Conservation (phyloP, 345 rosid species). For the Gossypium australe region DNA sequence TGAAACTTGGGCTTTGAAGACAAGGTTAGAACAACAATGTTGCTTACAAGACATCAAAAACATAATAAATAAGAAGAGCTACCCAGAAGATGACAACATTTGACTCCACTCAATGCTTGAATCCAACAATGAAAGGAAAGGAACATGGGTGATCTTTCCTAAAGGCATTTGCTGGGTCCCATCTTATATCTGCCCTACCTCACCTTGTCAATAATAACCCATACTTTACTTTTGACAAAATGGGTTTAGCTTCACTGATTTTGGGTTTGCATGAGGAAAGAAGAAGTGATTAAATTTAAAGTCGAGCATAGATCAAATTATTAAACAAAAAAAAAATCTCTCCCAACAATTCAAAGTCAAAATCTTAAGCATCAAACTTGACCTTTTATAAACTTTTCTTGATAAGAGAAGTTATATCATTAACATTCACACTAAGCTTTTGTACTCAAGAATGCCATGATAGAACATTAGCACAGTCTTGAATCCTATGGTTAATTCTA, state of each 20-base stretch:
- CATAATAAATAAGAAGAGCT: neutral
- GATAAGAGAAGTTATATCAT: too few species aligned
- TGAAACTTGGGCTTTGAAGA: slow-evolving; percentile 10
- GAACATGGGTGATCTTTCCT: neutral
- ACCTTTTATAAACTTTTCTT: too few species aligned
- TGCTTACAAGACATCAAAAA: slow-evolving; percentile 13
- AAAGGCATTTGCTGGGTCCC: neutral
- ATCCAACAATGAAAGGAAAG: neutral
- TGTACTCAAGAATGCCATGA: too few species aligned
- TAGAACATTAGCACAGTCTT: too few species aligned
- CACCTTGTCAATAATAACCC: neutral
- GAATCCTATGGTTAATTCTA: too few species aligned
- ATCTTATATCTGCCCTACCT: neutral
- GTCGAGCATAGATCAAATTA: too few species aligned
- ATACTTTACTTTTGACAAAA: neutral
- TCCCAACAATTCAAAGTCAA: too few species aligned
- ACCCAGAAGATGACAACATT: neutral
- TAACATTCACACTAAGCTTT: too few species aligned
- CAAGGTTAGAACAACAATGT: slow-evolving; percentile 6
- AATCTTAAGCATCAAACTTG: too few species aligned
- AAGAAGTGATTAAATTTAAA: too few species aligned
- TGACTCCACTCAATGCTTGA: neutral
- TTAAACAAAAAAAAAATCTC: too few species aligned
- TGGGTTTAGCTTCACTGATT: neutral
- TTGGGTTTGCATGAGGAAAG: neutral